phyloP scores from a whole-genome alignment of 148 eudicot species.

The Camellia granthamiana region DNA sequence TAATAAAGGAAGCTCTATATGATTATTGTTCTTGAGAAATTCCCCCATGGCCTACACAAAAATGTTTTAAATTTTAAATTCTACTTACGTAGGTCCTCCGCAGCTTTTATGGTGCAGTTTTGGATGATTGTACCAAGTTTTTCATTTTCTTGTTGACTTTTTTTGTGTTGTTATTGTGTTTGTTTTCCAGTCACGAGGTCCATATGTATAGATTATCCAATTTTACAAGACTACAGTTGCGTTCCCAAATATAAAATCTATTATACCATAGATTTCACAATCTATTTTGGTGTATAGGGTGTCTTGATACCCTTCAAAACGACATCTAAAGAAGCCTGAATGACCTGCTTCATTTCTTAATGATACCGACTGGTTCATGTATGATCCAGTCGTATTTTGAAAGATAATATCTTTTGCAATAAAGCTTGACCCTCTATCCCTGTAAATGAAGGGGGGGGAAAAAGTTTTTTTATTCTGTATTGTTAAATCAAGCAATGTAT shows the following conservation, averaged over 20 bases:
- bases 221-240: conserved; percentile 32
- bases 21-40: conserved; percentile 34
- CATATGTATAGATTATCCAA: conserved; percentile 32
- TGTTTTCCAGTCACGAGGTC: conserved; percentile 21
- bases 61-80: conserved; percentile 29
- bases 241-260: conserved; percentile 37
- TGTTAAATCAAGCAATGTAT: too few species aligned
- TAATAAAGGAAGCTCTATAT: conserved; percentile 33
- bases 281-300: not conserved
- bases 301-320: conserved; percentile 9
- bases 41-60: conserved; percentile 41
- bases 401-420: not conserved
- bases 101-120: conserved; percentile 32
- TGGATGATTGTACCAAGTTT: conserved; percentile 41
- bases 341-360: not conserved
- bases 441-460: not conserved
- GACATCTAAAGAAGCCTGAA: not conserved
- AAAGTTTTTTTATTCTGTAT: too few species aligned
- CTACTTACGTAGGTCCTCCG: conserved; percentile 14
- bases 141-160: conserved; percentile 5
- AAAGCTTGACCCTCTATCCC: not conserved
- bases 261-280: conserved; percentile 33
- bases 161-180: conserved; percentile 31
- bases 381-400: not conserved
- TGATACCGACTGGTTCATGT: not conserved